Evolutionary conservation across 441 rosid genomes (phyloP).

Genomic region (Sinapis alba): DNA sequence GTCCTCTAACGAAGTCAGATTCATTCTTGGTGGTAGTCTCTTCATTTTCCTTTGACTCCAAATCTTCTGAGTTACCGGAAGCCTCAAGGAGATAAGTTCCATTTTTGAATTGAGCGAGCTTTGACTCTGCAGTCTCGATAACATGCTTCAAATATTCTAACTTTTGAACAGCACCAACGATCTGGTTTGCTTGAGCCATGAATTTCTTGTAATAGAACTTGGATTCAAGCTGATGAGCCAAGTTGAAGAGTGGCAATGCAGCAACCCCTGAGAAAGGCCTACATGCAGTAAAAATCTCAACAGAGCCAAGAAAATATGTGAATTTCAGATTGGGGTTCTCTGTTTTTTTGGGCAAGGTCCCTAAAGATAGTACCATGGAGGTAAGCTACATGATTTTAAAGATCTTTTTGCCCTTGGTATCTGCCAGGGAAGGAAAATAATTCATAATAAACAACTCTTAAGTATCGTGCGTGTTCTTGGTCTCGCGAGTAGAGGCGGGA

Average conservation of each 20-base stretch:
- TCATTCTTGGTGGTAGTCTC: neutral
- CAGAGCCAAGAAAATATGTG: conserved; percentile 5
- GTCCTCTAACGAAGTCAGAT: neutral
- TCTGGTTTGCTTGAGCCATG: neutral
- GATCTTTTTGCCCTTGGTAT: neutral
- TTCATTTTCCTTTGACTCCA: neutral
- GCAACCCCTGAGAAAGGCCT: neutral
- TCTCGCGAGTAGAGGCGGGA: conserved; percentile 12
- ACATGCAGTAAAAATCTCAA: neutral
- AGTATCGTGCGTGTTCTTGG: conserved; percentile 1
- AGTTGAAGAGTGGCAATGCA: neutral
- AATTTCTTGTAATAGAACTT: conserved; percentile 15
- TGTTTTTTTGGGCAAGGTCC: neutral
- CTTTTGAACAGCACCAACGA: neutral
- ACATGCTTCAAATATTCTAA: neutral
- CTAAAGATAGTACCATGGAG: conserved; percentile 4
- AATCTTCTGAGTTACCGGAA: neutral
- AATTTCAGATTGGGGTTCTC: neutral
- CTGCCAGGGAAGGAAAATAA: neutral
- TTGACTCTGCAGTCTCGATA: neutral
- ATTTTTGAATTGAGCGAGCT: neutral
- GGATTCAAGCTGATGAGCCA: neutral
- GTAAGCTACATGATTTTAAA: neutral
- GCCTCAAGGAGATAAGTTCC: neutral
- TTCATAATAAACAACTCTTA: neutral